phyloP scores from a whole-genome alignment of 495 filamentous ascomycete genomes.

The Terfezia claveryi region DNA sequence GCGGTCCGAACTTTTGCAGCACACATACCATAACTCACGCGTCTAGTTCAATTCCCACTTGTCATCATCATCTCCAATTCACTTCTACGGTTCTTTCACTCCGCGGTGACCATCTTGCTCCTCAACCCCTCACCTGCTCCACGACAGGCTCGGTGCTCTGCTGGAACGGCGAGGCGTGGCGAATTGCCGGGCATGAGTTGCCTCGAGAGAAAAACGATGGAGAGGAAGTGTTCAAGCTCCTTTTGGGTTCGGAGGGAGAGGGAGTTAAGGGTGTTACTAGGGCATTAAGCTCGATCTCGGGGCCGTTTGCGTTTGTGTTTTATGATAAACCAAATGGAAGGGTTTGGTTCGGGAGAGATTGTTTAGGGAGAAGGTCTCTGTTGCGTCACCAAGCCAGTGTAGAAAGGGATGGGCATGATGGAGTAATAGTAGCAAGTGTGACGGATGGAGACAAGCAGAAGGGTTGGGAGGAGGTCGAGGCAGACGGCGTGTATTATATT shows the following conservation, averaged over 20 bases:
- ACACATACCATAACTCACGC: conserved; percentile 3
- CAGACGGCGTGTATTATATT: conserved; percentile 51
- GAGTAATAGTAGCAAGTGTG: conserved; percentile 52
- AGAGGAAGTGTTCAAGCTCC: conserved; percentile 39
- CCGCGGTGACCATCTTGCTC: conserved; percentile 45
- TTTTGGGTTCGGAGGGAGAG: conserved; percentile 27
- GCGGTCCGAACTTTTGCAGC: conserved; percentile 11
- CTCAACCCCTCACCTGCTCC: conserved; percentile 48
- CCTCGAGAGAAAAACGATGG: conserved; percentile 49
- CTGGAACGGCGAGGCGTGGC: conserved; percentile 99
- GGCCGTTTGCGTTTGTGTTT: conserved; percentile 84
- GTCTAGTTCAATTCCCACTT: background rate
- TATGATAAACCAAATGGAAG: conserved; percentile 38
- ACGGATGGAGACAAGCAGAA: conserved; percentile 30
- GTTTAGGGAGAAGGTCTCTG: conserved; percentile 66
- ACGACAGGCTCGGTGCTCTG: conserved; percentile 51
- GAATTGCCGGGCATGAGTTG: conserved; percentile 27
- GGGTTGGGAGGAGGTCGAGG: conserved; percentile 59
- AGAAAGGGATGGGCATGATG: conserved; percentile 18
- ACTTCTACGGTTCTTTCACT: conserved; percentile 71
- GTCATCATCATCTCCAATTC: conserved; percentile 30
- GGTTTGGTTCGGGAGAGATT: conserved; percentile 66
- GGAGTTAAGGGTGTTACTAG: conserved; percentile 24
- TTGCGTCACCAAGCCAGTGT: conserved; percentile 24
- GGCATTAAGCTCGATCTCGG: conserved; percentile 42